Conservation (phyloP, 805 yeast species). For the Ogataea polymorpha region DNA sequence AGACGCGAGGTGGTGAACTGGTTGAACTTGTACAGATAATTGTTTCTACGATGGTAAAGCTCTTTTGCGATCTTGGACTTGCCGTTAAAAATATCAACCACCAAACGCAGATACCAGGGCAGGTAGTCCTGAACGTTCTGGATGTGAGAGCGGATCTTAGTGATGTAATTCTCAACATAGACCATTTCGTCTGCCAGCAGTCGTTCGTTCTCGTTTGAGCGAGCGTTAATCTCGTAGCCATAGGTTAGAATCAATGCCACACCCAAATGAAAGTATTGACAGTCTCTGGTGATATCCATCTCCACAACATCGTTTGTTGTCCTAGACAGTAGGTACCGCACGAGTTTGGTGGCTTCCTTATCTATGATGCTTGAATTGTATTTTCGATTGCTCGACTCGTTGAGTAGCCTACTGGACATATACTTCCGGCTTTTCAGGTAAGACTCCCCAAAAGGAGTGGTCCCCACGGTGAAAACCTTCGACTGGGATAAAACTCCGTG, state of each 20-base stretch:
- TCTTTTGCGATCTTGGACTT: constrained; percentile 22
- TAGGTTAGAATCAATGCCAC: constrained; percentile 51
- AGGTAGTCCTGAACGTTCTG: constrained; percentile 55
- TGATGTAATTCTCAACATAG: constrained; percentile 53
- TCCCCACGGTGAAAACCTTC: constrained; percentile 61
- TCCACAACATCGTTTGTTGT: constrained; percentile 30
- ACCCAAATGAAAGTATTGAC: constrained; percentile 51
- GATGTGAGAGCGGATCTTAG: constrained; percentile 54
- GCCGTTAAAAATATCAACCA: constrained; percentile 15
- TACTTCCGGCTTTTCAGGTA: constrained; percentile 47
- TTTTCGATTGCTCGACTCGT: constrained; percentile 35
- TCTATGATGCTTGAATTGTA: constrained; percentile 36
- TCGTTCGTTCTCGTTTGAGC: constrained; percentile 35
- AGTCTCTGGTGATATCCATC: constrained; percentile 37
- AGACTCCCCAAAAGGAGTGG: constrained; percentile 55
- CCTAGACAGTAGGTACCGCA: constrained; percentile 10
- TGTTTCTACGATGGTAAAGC: constrained; percentile 43
- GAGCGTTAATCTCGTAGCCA: constrained; percentile 47
- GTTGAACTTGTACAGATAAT: constrained; percentile 43
- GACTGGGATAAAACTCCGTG: constrained; percentile 56
- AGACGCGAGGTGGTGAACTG: constrained; percentile 27
- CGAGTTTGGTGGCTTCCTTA: constrained; percentile 34
- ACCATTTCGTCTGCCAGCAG: constrained; percentile 50
- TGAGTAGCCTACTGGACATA: constrained; percentile 40
- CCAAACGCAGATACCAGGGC: constrained; percentile 38